Evolutionary conservation across 208 protist genomes (phyloP), one percentile per base, ranked within the genome.

Genomic region (Acanthamoeba healyi): DNA sequence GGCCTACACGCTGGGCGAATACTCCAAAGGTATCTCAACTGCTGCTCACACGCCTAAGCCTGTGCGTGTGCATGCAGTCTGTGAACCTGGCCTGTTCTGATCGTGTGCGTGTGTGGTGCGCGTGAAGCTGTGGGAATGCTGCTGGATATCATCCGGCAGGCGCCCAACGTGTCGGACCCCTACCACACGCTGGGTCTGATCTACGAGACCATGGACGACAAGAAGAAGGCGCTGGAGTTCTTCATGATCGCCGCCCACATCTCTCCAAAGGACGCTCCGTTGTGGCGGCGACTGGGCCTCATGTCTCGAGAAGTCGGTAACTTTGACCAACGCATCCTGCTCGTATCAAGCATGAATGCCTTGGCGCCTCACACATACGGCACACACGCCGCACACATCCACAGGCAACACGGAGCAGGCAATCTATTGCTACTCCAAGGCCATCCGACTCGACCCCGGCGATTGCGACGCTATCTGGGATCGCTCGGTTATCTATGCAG

Each of bases 181-280:
- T 96, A 96, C 36, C 77, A 94, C 79, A 96, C 94, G 29, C 72
- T 96, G n/a, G 95, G 94, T 0, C 61, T 95, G 26, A 95, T 96
- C 49, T 95, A 96, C 51, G 95, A 96, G 81, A 67, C 96, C 56
- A 79, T 96, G 51, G 49, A 46, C 40, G 65, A 95, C 29, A 40
- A 38, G 38, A 92, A 95, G 46, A 96, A 95, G 38, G 93, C 95
- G 17, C 44, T 95, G 5, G 95, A 96, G 32, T 95, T 94, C 72
- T 96, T 70, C 46, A 74, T 96, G 38, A 96, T 96, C 65, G 95
- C 94, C 42, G 95, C 94, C 61, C 86, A 94, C 67, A 61, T 96
- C 22, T 49, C 94, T 1, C 87, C 94, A 40, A 87, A 63, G 40
- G 94, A 96, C 77, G 42, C 65, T 58, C 32, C 49, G 12, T 42